Base-by-base conservation (phyloP, 1,284 basidiomycete species). In the Malassezia sp. region DNA sequence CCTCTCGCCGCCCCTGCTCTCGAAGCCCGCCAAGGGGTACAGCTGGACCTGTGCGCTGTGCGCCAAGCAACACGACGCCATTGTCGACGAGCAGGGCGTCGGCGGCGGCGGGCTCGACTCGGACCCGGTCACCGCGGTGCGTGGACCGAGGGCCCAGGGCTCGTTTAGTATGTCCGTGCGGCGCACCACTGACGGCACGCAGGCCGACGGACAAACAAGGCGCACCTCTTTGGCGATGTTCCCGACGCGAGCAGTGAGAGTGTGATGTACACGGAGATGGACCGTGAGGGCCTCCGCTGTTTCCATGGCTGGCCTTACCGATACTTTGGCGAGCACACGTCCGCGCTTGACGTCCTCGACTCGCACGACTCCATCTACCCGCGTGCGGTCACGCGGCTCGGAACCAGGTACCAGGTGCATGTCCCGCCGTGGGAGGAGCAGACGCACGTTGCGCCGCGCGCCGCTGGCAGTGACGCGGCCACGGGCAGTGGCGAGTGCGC, bases 31-130 rank as follows among this genome's bases (percentile, higher is more conserved):
- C 15, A 82, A 89, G 56, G 93, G 93, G 20, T 96, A 95, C 73
- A 88, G 86, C 26, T 97, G 91, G 91, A 88, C 87, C 4, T 97
- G 93, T 62, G 85, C 85, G 0, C 84, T 86, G 0, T 96, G 91
- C 71, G 85, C 88, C 3, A 78, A 80, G 39, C 78, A 80, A 60
- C 84, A 91, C 63, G 87, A 50, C 28, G 42, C 38, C 5, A 38
- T 37, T 22, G 48, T 50, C 11, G 42, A 50, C 12, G 48, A 50
- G 18, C 37, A 44, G 10, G 49, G 41, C 34, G 54, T 22, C 41
- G 60, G 20, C 43, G 58, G 37, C 37, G 56, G 27, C 32, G 46
- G 27, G 44, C 49, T 32, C 38, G 52, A 40, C 23, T 44, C 42
- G 35, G 42, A 26, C 17, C 33, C 33, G 15, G 17, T 15, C 18